These are phyloP conservation scores for Cercospora sp. DNA, from an alignment of 2,329 filamentous ascomycete species.

Conservation along the genomic window DNA sequence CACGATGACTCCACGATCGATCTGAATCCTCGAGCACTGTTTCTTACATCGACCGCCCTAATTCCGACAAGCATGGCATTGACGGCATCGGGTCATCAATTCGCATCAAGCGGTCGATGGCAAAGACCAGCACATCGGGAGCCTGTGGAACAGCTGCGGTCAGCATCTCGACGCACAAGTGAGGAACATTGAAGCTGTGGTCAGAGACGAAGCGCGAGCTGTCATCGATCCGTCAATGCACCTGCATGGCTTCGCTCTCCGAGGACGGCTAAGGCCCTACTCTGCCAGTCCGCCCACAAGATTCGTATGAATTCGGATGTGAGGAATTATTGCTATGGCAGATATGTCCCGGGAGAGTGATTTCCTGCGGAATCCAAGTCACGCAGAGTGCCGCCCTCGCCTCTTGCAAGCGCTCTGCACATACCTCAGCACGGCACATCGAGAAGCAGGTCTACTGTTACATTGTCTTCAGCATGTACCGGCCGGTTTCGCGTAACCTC, in stretches of 20 bases:
- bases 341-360: neutral
- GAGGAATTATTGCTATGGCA: neutral
- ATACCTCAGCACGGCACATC: neutral
- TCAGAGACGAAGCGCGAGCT: neutral
- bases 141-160: neutral
- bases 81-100: neutral
- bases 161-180: neutral
- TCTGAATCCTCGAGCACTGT: neutral
- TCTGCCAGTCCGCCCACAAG: neutral
- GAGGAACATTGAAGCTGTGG: neutral
- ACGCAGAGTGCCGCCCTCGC: neutral
- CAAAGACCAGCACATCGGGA: neutral
- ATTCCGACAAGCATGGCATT: neutral
- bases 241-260: neutral
- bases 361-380: neutral
- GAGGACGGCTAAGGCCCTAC: neutral
- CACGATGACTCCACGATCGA: neutral
- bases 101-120: neutral
- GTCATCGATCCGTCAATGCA: neutral
- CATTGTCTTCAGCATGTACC: neutral
- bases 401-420: neutral
- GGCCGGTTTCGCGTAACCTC: neutral
- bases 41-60: neutral
- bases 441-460: neutral
- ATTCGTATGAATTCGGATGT: neutral